Conservation (phyloP, 176 grass and related monocot genomes). For the Juncus inflexus region DNA sequence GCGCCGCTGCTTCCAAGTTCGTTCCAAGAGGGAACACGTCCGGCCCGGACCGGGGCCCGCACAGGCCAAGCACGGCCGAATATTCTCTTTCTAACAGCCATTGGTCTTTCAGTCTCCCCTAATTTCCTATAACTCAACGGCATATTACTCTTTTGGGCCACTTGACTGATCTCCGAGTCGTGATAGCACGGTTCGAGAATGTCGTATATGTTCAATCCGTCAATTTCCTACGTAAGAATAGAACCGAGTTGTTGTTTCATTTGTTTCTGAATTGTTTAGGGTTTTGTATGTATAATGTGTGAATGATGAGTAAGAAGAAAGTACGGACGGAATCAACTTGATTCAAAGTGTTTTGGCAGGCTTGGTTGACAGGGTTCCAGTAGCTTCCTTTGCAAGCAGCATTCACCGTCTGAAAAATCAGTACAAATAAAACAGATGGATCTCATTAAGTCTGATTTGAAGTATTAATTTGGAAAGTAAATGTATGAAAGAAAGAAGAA, state of each 20-base stretch:
- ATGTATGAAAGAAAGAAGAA: neutral
- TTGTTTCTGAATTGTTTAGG: too few relatives aligned
- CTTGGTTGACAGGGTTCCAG: conserved; percentile 41
- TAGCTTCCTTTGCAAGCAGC: conserved; percentile 65
- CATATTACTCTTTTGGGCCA: conserved; percentile 18
- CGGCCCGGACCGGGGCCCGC: conserved; percentile 73
- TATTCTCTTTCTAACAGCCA: conserved; percentile 86
- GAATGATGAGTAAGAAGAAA: neutral
- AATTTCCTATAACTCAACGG: conserved; percentile 77
- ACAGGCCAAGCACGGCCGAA: conserved; percentile 89
- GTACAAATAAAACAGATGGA: neutral
- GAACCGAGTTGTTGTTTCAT: too few relatives aligned
- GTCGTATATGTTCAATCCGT: conserved; percentile 69
- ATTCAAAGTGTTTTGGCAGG: conserved; percentile 32
- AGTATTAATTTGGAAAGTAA: neutral
- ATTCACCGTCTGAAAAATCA: conserved; percentile 46
- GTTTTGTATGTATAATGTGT: too few relatives aligned
- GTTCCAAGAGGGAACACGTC: conserved; percentile 73
- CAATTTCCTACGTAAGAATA: conserved; percentile 38
- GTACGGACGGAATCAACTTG: conserved; percentile 66
- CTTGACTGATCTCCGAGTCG: conserved; percentile 32
- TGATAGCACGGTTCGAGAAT: conserved; percentile 97
- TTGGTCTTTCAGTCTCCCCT: conserved; percentile 56
- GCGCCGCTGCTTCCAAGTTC: conserved; percentile 38
- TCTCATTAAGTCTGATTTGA: neutral